Conservation (phyloP, 768 basidiomycete species). For the Pholiota microspora region DNA sequence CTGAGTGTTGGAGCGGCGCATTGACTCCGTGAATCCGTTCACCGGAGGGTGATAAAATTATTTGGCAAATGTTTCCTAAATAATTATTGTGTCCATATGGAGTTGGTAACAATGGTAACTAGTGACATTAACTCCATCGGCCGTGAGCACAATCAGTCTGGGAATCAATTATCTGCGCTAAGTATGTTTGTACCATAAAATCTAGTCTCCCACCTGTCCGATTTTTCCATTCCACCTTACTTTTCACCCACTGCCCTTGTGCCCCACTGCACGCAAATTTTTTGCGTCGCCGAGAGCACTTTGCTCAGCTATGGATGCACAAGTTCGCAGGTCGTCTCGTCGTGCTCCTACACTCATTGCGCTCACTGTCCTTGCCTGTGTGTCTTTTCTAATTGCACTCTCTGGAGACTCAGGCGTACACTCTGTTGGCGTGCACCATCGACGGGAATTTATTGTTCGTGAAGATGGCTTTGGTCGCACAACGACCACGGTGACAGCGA, state of each 20-base stretch:
- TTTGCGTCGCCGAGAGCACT: constrained; percentile 1
- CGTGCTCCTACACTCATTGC: constrained; percentile 16
- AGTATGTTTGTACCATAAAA: neutral
- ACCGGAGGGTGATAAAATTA: neutral
- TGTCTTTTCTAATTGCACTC: constrained; percentile 12
- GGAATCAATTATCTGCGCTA: constrained; percentile 9
- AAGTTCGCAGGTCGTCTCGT: constrained; percentile 16
- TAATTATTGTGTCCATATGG: constrained; percentile 4
- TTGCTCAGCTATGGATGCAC: constrained; percentile 17
- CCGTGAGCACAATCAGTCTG: neutral
- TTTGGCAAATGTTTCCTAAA: neutral
- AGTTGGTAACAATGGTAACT: constrained; percentile 9
- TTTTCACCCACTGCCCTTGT: neutral
- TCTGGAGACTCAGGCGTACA: constrained; percentile 4
- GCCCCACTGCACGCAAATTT: neutral
- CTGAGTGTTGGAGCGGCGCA: neutral
- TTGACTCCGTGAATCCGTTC: neutral
- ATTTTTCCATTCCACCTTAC: constrained; percentile 2
- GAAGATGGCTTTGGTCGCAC: neutral
- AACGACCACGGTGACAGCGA: neutral
- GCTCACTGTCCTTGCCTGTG: constrained; percentile 16
- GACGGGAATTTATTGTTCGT: constrained; percentile 11
- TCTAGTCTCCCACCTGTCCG: neutral
- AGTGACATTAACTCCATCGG: neutral
- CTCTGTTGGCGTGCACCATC: constrained; percentile 5